Conservation (phyloP, 2,329 filamentous ascomycete genomes). For the Hymenoscyphus infarciens region DNA sequence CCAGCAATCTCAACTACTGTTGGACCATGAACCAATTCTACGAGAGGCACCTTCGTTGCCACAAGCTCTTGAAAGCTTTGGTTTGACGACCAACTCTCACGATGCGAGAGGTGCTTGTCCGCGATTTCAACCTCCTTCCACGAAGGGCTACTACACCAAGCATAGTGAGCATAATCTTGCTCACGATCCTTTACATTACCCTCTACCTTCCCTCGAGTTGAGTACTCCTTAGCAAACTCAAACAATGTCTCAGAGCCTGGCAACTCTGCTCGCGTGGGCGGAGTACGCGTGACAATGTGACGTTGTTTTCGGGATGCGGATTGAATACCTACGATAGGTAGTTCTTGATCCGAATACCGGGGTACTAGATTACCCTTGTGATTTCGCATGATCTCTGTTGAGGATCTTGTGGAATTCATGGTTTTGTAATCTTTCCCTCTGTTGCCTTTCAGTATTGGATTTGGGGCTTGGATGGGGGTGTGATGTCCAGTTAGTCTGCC, state of each 20-base stretch:
- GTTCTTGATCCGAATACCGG: background rate
- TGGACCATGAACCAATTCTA: background rate
- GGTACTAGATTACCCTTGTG: background rate
- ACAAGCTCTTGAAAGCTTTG: background rate
- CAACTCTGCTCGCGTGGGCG: background rate
- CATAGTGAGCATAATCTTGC: background rate
- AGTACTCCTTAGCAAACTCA: background rate
- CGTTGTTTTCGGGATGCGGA: background rate
- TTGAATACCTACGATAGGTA: background rate
- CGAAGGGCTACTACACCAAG: no score
- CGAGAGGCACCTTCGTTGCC: background rate
- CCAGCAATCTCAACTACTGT: background rate
- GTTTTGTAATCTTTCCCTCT: background rate
- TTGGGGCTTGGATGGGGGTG: background rate
- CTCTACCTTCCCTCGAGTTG: background rate
- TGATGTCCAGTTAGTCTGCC: background rate
- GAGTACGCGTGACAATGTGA: background rate
- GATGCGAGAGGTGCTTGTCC: background rate
- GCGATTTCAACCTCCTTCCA: background rate
- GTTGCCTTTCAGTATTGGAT: background rate
- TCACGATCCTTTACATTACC: background rate
- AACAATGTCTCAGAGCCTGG: background rate
- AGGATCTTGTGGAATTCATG: background rate
- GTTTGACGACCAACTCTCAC: background rate
- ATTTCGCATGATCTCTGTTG: background rate